Evolutionary conservation across 169 alveolate genomes (phyloP).

Genomic region (Plasmodium yoelii): DNA sequence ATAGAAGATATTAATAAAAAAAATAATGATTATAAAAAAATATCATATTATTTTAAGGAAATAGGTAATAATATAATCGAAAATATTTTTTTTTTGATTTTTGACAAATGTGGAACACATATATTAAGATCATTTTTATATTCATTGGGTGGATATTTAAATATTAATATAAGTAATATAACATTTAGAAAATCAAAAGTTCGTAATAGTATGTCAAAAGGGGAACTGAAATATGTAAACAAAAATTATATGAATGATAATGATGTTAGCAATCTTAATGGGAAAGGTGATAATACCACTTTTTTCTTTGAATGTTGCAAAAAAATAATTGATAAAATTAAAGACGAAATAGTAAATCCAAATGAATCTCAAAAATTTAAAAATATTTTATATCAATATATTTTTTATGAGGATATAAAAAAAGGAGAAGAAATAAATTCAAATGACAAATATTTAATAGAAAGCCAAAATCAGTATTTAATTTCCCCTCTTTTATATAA

Average conservation of each 20-base stretch:
- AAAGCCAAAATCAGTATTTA: constrained; percentile 49
- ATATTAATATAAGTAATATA: constrained; percentile 46
- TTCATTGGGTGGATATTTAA: constrained; percentile 51
- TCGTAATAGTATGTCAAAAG: constrained; percentile 22
- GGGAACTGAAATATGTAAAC: constrained; percentile 24
- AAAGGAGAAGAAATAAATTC: not conserved
- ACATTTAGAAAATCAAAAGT: constrained; percentile 68
- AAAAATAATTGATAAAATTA: constrained; percentile 24
- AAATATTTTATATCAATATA: constrained; percentile 58
- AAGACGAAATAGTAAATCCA: constrained; percentile 51
- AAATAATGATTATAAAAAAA: constrained; percentile 1
- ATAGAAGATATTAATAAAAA: constrained; percentile 44
- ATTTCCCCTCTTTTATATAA: constrained; percentile 61
- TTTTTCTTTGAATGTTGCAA: constrained; percentile 19
- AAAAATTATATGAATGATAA: not conserved
- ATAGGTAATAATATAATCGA: constrained; percentile 24
- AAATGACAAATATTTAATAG: constrained; percentile 15
- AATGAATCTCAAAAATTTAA: constrained; percentile 22
- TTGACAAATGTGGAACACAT: constrained; percentile 61
- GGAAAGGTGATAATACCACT: not conserved
- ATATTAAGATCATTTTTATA: constrained; percentile 70
- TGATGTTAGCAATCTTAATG: not conserved
- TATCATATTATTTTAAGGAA: constrained; percentile 7
- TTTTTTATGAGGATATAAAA: constrained; percentile 30
- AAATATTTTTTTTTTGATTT: constrained; percentile 21